phyloP scores from a whole-genome alignment of 23 red algal species.

The Rhodosorus marinus region DNA sequence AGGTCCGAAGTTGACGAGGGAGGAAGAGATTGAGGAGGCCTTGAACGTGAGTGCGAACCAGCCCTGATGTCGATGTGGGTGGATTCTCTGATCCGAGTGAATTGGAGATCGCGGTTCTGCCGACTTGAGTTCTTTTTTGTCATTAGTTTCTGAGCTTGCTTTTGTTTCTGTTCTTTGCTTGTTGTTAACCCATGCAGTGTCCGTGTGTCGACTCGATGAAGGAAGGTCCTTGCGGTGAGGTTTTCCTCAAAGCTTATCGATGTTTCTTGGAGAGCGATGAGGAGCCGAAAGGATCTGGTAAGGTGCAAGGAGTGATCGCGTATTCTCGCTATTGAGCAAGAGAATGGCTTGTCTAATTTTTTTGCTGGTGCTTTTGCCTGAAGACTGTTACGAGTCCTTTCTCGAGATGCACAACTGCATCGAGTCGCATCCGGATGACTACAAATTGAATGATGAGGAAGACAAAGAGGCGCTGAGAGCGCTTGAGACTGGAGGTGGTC shows the following conservation, averaged over 20 bases:
- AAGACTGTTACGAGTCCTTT: constrained; percentile 74
- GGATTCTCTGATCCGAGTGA: too few species aligned
- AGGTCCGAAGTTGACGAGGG: background rate
- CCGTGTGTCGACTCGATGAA: constrained; percentile 88
- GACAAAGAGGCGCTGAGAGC: constrained; percentile 2
- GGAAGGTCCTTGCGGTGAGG: constrained; percentile 75
- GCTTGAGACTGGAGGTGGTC: background rate
- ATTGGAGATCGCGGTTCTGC: too few species aligned
- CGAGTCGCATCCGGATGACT: constrained; percentile 85
- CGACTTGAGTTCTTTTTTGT: too few species aligned
- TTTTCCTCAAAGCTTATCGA: constrained; percentile 79
- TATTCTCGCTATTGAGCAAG: background rate
- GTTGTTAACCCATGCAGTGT: too few species aligned
- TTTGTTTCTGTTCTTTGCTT: background rate
- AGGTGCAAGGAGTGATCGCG: background rate
- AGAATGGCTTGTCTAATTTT: background rate
- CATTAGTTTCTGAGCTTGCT: too few species aligned
- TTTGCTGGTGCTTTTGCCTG: too few species aligned
- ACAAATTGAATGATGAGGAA: constrained; percentile 49
- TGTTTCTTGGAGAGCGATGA: constrained; percentile 97
- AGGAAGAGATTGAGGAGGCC: constrained; percentile 14
- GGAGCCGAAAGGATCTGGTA: constrained; percentile 74
- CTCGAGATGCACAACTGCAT: constrained; percentile 73
- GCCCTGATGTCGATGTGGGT: too few species aligned
- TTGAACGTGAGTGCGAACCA: too few species aligned